These are phyloP conservation scores for Tetrahymena elliotti DNA, from an alignment of 73 alveolate genomes.

Conservation along the genomic window DNA sequence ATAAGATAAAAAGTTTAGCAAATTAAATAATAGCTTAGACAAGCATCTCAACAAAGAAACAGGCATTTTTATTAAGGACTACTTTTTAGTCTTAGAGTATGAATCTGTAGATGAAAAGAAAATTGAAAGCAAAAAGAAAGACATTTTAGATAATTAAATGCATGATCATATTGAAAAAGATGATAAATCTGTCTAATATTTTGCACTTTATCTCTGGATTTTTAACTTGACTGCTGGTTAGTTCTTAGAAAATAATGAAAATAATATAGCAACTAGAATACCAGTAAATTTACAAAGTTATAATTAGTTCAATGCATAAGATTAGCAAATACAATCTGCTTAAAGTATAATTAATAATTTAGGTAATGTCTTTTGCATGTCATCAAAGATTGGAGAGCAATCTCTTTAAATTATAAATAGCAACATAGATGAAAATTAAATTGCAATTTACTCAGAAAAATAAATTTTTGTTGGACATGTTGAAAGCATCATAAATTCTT, in stretches of 20 bases:
- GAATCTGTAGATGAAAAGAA: neutral
- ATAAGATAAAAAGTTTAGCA: neutral
- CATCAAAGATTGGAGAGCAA: neutral
- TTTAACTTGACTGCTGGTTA: neutral
- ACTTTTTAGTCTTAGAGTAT: neutral
- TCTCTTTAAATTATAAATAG: neutral
- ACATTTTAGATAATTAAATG: neutral
- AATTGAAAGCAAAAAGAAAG: neutral
- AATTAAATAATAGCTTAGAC: neutral
- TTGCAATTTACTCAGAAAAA: neutral
- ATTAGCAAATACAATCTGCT: neutral
- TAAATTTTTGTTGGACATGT: neutral
- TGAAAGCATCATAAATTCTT: neutral
- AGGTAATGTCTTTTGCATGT: neutral
- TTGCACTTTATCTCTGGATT: neutral
- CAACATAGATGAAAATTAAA: neutral
- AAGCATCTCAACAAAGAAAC: neutral
- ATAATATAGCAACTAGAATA: neutral
- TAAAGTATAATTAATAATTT: neutral
- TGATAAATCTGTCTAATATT: neutral
- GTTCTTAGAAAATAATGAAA: neutral
- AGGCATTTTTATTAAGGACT: neutral
- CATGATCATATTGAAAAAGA: neutral
- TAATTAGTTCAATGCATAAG: neutral
- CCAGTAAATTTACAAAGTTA: neutral